Conservation (phyloP, 164 flowering plant species). For the Annona squamosa region DNA sequence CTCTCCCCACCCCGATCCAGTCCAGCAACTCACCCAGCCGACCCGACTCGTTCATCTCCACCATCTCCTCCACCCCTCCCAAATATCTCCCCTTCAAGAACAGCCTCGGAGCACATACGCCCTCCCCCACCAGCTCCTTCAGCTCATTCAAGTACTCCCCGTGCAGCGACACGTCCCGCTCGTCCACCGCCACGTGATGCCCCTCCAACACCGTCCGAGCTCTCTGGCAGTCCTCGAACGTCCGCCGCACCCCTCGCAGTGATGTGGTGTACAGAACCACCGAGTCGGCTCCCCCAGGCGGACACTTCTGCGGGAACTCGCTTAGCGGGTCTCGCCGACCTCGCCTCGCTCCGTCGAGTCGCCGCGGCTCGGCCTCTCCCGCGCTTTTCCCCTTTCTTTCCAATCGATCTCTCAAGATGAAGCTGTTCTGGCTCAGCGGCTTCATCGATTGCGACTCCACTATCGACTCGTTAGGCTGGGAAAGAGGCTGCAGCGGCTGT, state of each 20-base stretch:
- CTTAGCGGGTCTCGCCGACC: conserved; percentile 52
- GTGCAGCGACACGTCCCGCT: conserved; percentile 81
- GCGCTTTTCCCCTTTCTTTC: conserved; percentile 52
- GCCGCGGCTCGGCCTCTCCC: conserved; percentile 6
- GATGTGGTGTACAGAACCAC: conserved; percentile 88
- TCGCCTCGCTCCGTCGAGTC: conserved; percentile 5
- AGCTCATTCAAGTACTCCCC: conserved; percentile 55
- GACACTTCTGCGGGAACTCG: conserved; percentile 66
- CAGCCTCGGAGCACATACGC: conserved; percentile 59
- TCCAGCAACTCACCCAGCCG: conserved; percentile 49
- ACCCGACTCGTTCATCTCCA: conserved; percentile 65
- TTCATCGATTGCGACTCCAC: conserved; percentile 11
- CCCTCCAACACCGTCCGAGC: conserved; percentile 44
- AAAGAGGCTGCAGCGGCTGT: neutral
- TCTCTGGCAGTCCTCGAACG: conserved; percentile 68
- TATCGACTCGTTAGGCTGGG: neutral
- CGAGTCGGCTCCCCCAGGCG: conserved; percentile 61
- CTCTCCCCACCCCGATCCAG: conserved; percentile 47
- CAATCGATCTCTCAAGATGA: conserved; percentile 49
- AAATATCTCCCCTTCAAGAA: conserved; percentile 83
- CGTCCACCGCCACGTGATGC: conserved; percentile 63
- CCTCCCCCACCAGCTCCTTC: conserved; percentile 47
- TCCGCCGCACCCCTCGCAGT: conserved; percentile 74
- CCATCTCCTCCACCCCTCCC: conserved; percentile 81
- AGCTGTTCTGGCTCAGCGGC: conserved; percentile 57